Evolutionary conservation across 371 early-diverging fungal genomes (phyloP).

Genomic region (Mucor plumbeus): DNA sequence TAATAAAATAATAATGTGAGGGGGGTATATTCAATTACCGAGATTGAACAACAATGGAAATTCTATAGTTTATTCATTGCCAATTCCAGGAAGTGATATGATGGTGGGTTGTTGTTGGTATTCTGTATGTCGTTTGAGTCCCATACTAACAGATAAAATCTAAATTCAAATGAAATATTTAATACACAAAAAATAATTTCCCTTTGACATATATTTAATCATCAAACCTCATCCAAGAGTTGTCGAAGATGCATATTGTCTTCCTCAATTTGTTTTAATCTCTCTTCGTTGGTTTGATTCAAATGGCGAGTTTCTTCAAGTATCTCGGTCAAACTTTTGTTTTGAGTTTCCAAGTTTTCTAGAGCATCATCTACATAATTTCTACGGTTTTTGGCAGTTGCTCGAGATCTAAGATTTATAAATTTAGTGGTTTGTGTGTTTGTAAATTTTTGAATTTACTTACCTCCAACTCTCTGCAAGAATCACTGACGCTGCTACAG

Average conservation of each 20-base stretch:
- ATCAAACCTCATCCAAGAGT: constrained; percentile 54
- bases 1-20: background rate
- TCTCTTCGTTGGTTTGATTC: constrained; percentile 38
- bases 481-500: constrained; percentile 82
- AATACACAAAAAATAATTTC: too few species aligned
- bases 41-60: background rate
- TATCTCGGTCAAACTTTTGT: constrained; percentile 42
- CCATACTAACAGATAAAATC: constrained; percentile 61
- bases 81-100: constrained; percentile 31
- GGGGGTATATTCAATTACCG: background rate
- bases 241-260: constrained; percentile 55
- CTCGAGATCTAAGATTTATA: constrained; percentile 58
- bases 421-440: background rate
- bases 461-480: constrained; percentile 70
- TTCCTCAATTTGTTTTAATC: constrained; percentile 50
- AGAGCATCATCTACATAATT: constrained; percentile 75
- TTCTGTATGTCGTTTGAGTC: constrained; percentile 57
- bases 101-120: constrained; percentile 48
- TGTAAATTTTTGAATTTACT: background rate
- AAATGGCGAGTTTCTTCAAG: constrained; percentile 43
- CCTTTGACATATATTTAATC: background rate
- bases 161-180: background rate
- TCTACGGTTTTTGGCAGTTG: constrained; percentile 66
- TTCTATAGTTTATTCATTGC: constrained; percentile 13
- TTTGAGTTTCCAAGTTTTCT: constrained; percentile 62